phyloP scores from a whole-genome alignment of 2,329 filamentous ascomycete species.

The Pseudocercospora fijiensis region DNA sequence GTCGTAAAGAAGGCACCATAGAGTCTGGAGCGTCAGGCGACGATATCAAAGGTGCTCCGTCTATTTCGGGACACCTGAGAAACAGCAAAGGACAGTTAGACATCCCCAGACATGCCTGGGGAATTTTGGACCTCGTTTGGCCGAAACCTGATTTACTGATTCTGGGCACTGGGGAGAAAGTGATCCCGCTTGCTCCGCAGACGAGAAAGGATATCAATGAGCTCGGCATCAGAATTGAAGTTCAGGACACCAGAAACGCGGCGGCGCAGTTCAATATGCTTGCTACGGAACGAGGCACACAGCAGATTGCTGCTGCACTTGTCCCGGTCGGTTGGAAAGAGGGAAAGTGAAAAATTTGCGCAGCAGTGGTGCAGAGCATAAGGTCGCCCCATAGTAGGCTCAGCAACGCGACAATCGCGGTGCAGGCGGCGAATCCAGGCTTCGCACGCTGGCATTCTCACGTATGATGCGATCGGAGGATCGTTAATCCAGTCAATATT shows the following conservation, averaged over 20 bases:
- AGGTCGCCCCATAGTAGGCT: not conserved
- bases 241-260: conserved; percentile 90
- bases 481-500: not conserved
- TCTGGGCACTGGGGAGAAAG: conserved; percentile 76
- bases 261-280: conserved; percentile 92
- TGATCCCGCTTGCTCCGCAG: conserved; percentile 72
- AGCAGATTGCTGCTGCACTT: conserved; percentile 81
- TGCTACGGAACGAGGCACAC: conserved; percentile 86
- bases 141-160: conserved; percentile 92
- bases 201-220: conserved; percentile 70
- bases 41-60: conserved; percentile 32
- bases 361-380: not conserved
- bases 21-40: conserved; percentile 39
- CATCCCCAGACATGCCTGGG: conserved; percentile 68
- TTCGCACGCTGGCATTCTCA: not conserved
- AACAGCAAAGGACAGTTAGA: conserved; percentile 83
- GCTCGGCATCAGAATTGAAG: conserved; percentile 80
- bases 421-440: not conserved
- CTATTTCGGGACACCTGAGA: conserved; percentile 52
- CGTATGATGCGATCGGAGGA: not conserved
- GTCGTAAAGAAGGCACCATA: conserved; percentile 39
- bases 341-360: conserved; percentile 32
- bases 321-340: conserved; percentile 83
- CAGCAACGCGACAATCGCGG: not conserved
- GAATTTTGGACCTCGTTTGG: conserved; percentile 74